Conservation (phyloP, 1,284 basidiomycete species). For the Retiboletus flavoniger region DNA sequence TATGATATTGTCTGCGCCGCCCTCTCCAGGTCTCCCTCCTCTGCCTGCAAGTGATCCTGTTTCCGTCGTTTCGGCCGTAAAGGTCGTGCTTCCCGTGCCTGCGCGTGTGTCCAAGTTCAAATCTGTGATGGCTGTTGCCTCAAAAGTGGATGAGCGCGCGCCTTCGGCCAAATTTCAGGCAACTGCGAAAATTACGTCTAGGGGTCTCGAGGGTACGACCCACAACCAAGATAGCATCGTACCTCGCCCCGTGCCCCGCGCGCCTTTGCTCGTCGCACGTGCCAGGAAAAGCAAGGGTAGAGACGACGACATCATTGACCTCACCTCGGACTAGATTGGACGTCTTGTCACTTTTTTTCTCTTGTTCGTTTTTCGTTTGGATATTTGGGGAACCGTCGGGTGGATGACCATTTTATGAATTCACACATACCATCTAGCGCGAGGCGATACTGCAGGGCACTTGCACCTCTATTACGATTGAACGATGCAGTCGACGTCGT, state of each 20-base stretch:
- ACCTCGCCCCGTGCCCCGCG: background rate
- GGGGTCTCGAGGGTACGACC: background rate
- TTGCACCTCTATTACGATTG: background rate
- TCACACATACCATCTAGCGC: background rate
- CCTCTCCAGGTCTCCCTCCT: constrained; percentile 8
- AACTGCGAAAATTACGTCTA: background rate
- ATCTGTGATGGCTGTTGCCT: constrained; percentile 2
- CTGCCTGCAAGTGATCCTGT: background rate
- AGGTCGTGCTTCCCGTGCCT: background rate
- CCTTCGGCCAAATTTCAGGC: background rate
- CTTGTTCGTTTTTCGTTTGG: background rate
- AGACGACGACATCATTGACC: constrained; percentile 38
- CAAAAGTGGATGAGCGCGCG: background rate
- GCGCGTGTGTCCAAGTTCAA: constrained; percentile 24
- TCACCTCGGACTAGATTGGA: constrained; percentile 34
- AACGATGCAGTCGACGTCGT: no score
- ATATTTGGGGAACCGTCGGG: no score
- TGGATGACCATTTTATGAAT: background rate
- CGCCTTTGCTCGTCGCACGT: constrained; percentile 31
- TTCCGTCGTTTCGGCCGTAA: background rate
- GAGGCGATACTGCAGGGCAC: background rate
- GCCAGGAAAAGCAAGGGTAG: constrained; percentile 10
- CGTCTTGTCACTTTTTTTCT: background rate
- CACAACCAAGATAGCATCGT: background rate
- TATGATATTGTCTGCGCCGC: constrained; percentile 30